A percentile compares a stretch with the other conserved stretches of the same genome.
phyloP scores from a whole-genome alignment of 441 rosid genomes.

The Sinapis alba region DNA sequence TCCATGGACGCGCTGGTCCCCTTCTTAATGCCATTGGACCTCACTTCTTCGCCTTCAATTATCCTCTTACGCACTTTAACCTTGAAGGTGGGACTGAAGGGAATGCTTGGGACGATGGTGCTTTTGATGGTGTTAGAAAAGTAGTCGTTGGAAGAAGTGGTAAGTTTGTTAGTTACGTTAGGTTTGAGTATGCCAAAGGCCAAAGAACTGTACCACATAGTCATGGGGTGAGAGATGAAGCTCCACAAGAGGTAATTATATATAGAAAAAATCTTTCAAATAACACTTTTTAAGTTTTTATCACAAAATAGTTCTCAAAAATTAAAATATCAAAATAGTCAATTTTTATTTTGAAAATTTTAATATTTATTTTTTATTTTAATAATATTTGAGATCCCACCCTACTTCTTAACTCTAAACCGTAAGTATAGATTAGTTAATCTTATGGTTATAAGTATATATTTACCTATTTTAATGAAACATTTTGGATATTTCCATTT shows the following conservation, averaged over 20 bases:
- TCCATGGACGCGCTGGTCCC: constrained; percentile 36
- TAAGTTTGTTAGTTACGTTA: constrained; percentile 12
- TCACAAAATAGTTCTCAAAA: too few species aligned
- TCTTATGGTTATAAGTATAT: too few species aligned
- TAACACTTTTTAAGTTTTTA: too few species aligned
- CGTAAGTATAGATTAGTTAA: too few species aligned
- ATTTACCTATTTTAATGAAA: too few species aligned
- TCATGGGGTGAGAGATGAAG: constrained; percentile 30
- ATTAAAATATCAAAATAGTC: too few species aligned
- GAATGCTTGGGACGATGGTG: constrained; percentile 36
- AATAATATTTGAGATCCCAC: too few species aligned
- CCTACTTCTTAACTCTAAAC: too few species aligned
- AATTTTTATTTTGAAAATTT: too few species aligned
- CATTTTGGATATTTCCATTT: too few species aligned
- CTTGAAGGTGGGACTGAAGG: constrained; percentile 32
- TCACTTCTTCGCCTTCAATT: constrained; percentile 11
- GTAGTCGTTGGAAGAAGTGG: constrained; percentile 17
- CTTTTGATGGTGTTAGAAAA: constrained; percentile 34
- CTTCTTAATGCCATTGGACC: constrained; percentile 37
- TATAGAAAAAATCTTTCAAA: too few species aligned
- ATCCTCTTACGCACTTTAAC: constrained; percentile 24
- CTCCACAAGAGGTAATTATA: constrained; percentile 22
- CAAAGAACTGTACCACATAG: constrained; percentile 11
- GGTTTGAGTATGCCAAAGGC: constrained; percentile 34
- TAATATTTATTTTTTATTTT: too few species aligned